Conservation (phyloP, 202 grass and related monocot species). For the Elaeis oleifera region DNA sequence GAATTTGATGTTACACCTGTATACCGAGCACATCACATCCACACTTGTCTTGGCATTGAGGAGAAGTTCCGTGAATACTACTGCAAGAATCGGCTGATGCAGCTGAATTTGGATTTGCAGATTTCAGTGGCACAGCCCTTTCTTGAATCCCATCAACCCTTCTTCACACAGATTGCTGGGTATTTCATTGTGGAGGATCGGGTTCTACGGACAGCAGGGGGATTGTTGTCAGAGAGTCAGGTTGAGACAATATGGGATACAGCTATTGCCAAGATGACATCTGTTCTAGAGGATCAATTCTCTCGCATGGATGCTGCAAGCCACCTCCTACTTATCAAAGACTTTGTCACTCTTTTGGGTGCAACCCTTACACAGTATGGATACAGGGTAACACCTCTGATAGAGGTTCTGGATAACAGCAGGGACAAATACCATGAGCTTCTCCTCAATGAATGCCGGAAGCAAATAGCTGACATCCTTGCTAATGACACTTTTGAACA, state of each 20-base stretch:
- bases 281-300: constrained; percentile 63
- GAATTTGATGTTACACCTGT: constrained; percentile 67
- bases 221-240: constrained; percentile 57
- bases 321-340: constrained; percentile 57
- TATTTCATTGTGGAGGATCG: constrained; percentile 75
- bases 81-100: constrained; percentile 68
- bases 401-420: constrained; percentile 58
- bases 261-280: constrained; percentile 52
- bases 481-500: constrained; percentile 44
- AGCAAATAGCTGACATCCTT: constrained; percentile 42
- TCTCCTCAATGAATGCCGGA: constrained; percentile 53
- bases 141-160: constrained; percentile 63
- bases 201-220: constrained; percentile 59
- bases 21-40: constrained; percentile 51
- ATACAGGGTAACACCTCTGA: constrained; percentile 32
- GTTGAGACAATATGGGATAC: constrained; percentile 57
- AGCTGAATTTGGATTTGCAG: constrained; percentile 72
- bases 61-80: constrained; percentile 73
- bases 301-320: constrained; percentile 42
- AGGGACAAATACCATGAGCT: constrained; percentile 57
- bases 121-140: constrained; percentile 55
- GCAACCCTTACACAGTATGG: constrained; percentile 45
- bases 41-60: constrained; percentile 44
- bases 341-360: constrained; percentile 57
- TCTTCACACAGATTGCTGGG: constrained; percentile 66